Evolutionary conservation across 1,139 yeast genomes (phyloP).

Genomic region (Yamadazyma triangularis): DNA sequence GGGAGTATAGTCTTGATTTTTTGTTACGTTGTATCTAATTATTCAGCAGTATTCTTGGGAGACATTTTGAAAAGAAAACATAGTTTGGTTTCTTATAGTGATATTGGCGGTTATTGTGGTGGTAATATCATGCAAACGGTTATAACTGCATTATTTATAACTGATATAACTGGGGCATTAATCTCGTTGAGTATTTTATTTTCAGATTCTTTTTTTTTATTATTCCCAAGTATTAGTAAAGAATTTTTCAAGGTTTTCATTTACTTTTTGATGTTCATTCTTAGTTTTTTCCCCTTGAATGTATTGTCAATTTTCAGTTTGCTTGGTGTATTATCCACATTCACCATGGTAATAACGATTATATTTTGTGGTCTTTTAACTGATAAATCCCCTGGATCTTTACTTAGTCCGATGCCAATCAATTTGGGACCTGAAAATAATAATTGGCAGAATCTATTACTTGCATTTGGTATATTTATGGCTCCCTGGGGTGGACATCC

Average conservation of each 20-base stretch:
- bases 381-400: conserved; percentile 59
- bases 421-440: conserved; percentile 46
- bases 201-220: conserved; percentile 74
- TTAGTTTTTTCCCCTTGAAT: conserved; percentile 72
- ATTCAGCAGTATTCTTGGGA: conserved; percentile 59
- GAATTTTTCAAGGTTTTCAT: conserved; percentile 47
- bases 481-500: conserved; percentile 94
- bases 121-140: conserved; percentile 47
- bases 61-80: conserved; percentile 25
- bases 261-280: conserved; percentile 46
- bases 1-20: conserved; percentile 53
- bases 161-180: conserved; percentile 77
- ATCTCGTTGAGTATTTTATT: conserved; percentile 73
- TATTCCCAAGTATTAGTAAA: conserved; percentile 51
- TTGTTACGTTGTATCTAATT: conserved; percentile 60
- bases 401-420: conserved; percentile 48
- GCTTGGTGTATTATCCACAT: conserved; percentile 69
- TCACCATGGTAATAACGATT: conserved; percentile 55
- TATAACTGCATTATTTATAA: conserved; percentile 66
- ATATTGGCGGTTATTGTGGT: conserved; percentile 42
- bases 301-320: conserved; percentile 68
- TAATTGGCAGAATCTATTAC: conserved; percentile 19
- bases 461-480: conserved; percentile 72
- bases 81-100: conserved; percentile 35
- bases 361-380: conserved; percentile 61